phyloP scores from a whole-genome alignment of 805 yeast genomes.

The Allodekkera sacchari region DNA sequence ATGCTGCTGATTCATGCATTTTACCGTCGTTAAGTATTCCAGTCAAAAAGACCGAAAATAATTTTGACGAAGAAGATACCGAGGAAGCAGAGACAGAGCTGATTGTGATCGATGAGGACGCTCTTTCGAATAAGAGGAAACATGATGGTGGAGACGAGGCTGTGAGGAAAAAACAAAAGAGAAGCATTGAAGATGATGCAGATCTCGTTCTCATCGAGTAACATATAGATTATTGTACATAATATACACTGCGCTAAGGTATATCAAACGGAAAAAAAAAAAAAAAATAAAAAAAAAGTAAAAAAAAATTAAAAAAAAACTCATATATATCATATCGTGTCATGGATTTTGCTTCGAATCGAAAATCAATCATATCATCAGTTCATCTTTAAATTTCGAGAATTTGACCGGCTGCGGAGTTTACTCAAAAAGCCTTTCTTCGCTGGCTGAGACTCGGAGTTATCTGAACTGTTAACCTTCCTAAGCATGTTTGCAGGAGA shows the following conservation, averaged over 20 bases:
- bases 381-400: too few species aligned
- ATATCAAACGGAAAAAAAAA: slow-evolving; percentile 5
- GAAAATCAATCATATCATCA: slow-evolving; percentile 2
- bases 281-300: slow-evolving; percentile 1
- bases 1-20: too few species aligned
- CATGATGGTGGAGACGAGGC: slow-evolving; percentile 1
- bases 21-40: too few species aligned
- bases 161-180: slow-evolving; percentile 1
- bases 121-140: not conserved
- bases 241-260: not conserved
- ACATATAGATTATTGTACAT: too few species aligned
- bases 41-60: slow-evolving; percentile 11
- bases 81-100: slow-evolving; percentile 17
- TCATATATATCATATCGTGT: not conserved
- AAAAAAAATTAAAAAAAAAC: slow-evolving; percentile 1
- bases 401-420: slow-evolving; percentile 25
- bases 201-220: too few species aligned
- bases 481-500: too few species aligned
- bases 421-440: slow-evolving; percentile 37
- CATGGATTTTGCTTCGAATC: not conserved
- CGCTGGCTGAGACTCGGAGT: too few species aligned
- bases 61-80: slow-evolving; percentile 10
- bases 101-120: slow-evolving; percentile 9
- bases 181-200: slow-evolving; percentile 4
- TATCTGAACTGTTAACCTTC: too few species aligned